Percentiles rank a stretch among this genome's conserved stretches.
Evolutionary conservation across 2,329 filamentous ascomycete genomes (phyloP).

Genomic region (Elsinoe perseae): DNA sequence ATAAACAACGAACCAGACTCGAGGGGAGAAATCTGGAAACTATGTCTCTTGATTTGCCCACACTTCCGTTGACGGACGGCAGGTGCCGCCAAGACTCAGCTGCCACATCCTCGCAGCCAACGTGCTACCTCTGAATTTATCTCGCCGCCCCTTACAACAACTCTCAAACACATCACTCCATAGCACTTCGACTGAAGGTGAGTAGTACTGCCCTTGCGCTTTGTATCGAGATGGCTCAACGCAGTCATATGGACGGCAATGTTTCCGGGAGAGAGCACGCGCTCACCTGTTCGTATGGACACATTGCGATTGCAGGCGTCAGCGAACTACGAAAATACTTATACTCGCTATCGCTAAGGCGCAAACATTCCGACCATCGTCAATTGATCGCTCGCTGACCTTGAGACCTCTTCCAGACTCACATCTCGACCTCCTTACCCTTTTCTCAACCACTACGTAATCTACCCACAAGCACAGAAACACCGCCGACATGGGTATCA

Average conservation of each 20-base stretch:
- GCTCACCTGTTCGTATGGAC: conserved; percentile 10
- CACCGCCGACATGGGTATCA: conserved; percentile 75
- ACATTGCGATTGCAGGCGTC: conserved; percentile 16
- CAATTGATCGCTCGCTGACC: conserved; percentile 11
- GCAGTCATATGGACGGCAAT: not conserved
- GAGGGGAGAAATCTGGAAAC: too few species aligned
- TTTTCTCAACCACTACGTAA: conserved; percentile 6
- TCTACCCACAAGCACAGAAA: conserved; percentile 32
- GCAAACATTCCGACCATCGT: not conserved
- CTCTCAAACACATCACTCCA: not conserved
- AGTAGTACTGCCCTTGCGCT: not conserved
- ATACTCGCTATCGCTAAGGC: not conserved
- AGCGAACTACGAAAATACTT: not conserved
- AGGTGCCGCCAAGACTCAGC: too few species aligned
- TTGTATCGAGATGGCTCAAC: not conserved
- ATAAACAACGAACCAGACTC: not conserved
- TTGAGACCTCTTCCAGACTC: not conserved
- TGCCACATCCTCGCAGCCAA: too few species aligned
- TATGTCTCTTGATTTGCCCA: too few species aligned
- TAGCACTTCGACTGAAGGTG: not conserved
- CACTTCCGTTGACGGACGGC: too few species aligned
- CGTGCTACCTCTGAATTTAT: too few species aligned
- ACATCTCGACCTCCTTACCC: conserved; percentile 4
- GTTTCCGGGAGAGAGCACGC: conserved; percentile 2
- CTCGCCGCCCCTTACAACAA: conserved; percentile 1